Percentiles rank a stretch among this genome's conserved stretches.
Conservation (phyloP, 768 basidiomycete species). For the Podaxis sp. region DNA sequence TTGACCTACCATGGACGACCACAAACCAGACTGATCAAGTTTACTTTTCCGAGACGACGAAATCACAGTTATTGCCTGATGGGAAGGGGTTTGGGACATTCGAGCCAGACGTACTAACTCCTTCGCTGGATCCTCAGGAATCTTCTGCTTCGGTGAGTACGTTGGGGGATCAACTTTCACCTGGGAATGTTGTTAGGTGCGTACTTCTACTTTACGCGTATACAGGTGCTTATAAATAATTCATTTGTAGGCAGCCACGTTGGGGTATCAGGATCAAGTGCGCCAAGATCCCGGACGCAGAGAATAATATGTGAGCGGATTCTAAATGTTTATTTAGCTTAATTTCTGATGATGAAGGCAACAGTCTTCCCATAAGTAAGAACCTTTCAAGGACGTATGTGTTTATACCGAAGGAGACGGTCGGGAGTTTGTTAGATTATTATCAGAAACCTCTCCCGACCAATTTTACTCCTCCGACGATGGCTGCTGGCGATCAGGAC, state of each 20-base stretch:
- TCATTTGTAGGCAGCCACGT: conserved; percentile 23
- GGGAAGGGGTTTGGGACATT: conserved; percentile 37
- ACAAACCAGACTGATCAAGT: conserved; percentile 19
- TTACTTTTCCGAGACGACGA: conserved; percentile 32
- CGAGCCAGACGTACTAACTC: conserved; percentile 19
- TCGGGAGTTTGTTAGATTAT: conserved; percentile 27
- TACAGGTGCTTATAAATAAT: neutral
- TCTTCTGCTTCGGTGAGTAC: conserved; percentile 7
- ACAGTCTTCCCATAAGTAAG: conserved; percentile 9
- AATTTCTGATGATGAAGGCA: too few relatives aligned
- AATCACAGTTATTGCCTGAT: conserved; percentile 27
- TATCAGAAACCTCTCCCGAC: conserved; percentile 27
- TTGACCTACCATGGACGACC: conserved; percentile 25
- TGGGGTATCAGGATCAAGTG: conserved; percentile 39
- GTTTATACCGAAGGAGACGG: conserved; percentile 29
- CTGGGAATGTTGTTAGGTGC: conserved; percentile 13
- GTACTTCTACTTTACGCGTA: conserved; percentile 14
- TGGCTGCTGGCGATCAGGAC: neutral
- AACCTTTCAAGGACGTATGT: conserved; percentile 24
- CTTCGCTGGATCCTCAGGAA: conserved; percentile 11
- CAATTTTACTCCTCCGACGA: neutral
- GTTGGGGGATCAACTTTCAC: neutral
- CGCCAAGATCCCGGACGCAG: conserved; percentile 24
- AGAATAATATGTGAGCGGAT: conserved; percentile 25
- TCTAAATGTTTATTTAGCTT: too few relatives aligned